phyloP scores from a whole-genome alignment of 2,329 filamentous ascomycete species.

The Cryphonectria radicalis region DNA sequence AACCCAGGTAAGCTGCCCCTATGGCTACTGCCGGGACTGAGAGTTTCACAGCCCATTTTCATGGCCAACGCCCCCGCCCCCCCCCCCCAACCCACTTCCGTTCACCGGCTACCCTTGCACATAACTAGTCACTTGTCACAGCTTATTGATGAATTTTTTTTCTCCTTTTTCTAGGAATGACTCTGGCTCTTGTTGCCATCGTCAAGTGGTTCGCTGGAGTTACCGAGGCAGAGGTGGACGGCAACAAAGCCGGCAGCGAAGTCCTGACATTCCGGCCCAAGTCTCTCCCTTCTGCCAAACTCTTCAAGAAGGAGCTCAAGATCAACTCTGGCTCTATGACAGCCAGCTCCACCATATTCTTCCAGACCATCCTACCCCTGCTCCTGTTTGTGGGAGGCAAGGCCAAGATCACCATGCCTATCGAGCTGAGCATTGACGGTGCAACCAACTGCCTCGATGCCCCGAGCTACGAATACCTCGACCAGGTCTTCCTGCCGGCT shows the following conservation, averaged over 20 bases:
- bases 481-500: conserved; percentile 62
- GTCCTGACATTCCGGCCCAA: conserved; percentile 53
- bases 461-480: conserved; percentile 63
- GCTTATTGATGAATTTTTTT: neutral
- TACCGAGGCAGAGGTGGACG: conserved; percentile 55
- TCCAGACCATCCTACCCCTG: conserved; percentile 65
- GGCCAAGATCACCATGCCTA: conserved; percentile 43
- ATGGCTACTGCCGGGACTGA: too few species aligned
- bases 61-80: neutral
- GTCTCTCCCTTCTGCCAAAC: conserved; percentile 39
- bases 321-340: conserved; percentile 55
- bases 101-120: too few species aligned
- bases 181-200: conserved; percentile 62
- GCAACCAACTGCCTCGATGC: conserved; percentile 64
- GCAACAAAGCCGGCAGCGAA: conserved; percentile 56
- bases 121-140: neutral
- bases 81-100: neutral
- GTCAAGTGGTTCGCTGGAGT: conserved; percentile 58
- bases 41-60: too few species aligned
- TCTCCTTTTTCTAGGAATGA: conserved; percentile 51
- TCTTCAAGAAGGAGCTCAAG: conserved; percentile 50
- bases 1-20: conserved; percentile 31
- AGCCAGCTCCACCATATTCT: conserved; percentile 60
- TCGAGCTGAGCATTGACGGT: conserved; percentile 58
- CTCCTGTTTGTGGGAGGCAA: conserved; percentile 54